Conservation (phyloP, 345 rosid species). For the Noccaea bulbosa region DNA sequence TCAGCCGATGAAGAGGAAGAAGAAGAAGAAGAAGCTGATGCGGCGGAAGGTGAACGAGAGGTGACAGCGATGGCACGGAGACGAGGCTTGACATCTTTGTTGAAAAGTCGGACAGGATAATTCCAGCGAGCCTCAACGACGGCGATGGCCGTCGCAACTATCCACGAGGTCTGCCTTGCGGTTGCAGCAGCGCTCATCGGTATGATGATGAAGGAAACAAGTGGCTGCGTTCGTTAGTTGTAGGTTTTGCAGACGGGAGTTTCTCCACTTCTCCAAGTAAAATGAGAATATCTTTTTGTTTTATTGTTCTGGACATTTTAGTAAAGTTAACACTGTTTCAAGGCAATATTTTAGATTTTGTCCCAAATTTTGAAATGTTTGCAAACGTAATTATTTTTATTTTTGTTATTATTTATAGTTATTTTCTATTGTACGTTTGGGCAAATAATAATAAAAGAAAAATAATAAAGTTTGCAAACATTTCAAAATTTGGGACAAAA, state of each 20-base stretch:
- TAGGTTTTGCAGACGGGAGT: background rate
- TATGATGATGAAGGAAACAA: background rate
- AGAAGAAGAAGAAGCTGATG: conserved; percentile 2
- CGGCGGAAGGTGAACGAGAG: conserved; percentile 17
- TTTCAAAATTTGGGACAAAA: no score
- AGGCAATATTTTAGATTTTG: background rate
- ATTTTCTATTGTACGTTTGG: no score
- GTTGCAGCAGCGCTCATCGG: conserved; percentile 22
- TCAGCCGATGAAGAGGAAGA: conserved; percentile 16
- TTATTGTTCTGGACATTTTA: background rate
- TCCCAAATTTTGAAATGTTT: background rate
- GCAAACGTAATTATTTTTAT: background rate
- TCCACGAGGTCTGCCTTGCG: conserved; percentile 29
- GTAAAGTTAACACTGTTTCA: background rate
- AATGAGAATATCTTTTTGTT: background rate
- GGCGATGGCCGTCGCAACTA: conserved; percentile 32
- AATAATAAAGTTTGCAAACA: no score
- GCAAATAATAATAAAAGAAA: no score
- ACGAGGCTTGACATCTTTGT: conserved; percentile 40
- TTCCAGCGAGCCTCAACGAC: conserved; percentile 38
- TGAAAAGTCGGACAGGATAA: conserved; percentile 27
- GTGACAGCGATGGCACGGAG: conserved; percentile 32
- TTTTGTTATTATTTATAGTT: no score
- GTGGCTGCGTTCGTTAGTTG: background rate
- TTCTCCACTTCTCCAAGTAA: conserved; percentile 20